These are phyloP conservation scores for Sporothrix inflata DNA, from an alignment of 2,329 filamentous ascomycete species.

Conservation along the genomic window DNA sequence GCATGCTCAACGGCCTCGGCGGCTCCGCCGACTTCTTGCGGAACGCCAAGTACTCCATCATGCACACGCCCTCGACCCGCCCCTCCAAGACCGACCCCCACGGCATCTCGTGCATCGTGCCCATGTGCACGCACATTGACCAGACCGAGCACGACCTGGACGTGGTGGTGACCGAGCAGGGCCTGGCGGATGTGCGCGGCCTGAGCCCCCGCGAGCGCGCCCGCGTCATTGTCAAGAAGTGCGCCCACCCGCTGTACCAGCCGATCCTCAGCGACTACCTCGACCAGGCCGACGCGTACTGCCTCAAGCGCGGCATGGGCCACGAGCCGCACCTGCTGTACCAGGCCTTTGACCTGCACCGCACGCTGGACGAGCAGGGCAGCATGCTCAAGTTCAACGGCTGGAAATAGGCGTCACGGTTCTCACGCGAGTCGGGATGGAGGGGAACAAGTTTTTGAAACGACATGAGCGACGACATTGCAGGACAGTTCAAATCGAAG, in stretches of 20 bases:
- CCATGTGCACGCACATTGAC: constrained; percentile 89
- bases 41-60: constrained; percentile 77
- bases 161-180: constrained; percentile 76
- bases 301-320: constrained; percentile 82
- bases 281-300: constrained; percentile 83
- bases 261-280: constrained; percentile 83
- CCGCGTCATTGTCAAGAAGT: constrained; percentile 83
- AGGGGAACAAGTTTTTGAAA: too few species aligned
- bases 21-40: constrained; percentile 83
- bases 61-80: constrained; percentile 85
- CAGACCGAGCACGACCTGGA: constrained; percentile 93
- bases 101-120: constrained; percentile 86
- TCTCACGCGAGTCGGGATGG: too few species aligned
- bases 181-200: constrained; percentile 83
- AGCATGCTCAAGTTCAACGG: constrained; percentile 78
- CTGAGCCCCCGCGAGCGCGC: constrained; percentile 79
- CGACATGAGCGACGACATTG: constrained; percentile 14
- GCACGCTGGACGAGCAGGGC: constrained; percentile 77
- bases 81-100: constrained; percentile 81
- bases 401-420: constrained; percentile 37
- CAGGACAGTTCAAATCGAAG: neutral
- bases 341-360: constrained; percentile 88
- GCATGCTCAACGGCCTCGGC: constrained; percentile 85
- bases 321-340: constrained; percentile 88
- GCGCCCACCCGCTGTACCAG: constrained; percentile 81